Evolutionary conservation across 495 filamentous ascomycete species (phyloP), one percentile per base, ranked within the genome.

Genomic region (Penicillium antarcticum): DNA sequence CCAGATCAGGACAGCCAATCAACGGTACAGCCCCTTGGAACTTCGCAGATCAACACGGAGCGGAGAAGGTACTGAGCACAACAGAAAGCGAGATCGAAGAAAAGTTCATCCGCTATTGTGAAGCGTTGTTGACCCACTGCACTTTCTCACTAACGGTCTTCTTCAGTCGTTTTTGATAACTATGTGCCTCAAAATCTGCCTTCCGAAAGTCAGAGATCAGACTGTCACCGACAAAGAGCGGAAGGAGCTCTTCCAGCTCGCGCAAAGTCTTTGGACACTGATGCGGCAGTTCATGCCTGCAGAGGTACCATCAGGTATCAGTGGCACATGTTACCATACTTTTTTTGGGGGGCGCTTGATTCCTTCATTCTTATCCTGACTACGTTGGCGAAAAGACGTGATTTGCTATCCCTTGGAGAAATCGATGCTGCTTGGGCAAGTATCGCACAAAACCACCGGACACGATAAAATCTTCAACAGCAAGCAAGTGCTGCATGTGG

Each of bases 141-240:
- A 79, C 71, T 63, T 87, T 77, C 66, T 87, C 78, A 67, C 87
- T 79, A 61, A 87, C 82, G 83, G 85, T 45, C 67, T 63, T 14
- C 52, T 51, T 1, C 39, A 60, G 17, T 59, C 57, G 0, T 60
- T 43, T n/a, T 46, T 54, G 7, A 54, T 48, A 11, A 46, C 60
- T 8, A 52, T 66, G 32, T 43, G 63, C 5, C 48, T 66, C 1
- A 51, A 44, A 16, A 18, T 43, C 18, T 39, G 53, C 18, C 42
- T 60, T 3, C 45, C 56, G 10, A 39, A 29, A 18, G 21, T 61
- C 1, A 46, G 23, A 32, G 32, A 60, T 1, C 33, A 57, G 11
- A 54, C 50, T 17, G 46, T 42, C 9, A 52, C 46, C 0, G 47
- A 56, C 3, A 13, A 6, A 1, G 36, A 61, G 17, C 32, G 53